Evolutionary conservation across 2,329 filamentous ascomycete genomes (phyloP), one percentile per base, ranked within the genome.

Genomic region (Neophaeococcomyces aloes): DNA sequence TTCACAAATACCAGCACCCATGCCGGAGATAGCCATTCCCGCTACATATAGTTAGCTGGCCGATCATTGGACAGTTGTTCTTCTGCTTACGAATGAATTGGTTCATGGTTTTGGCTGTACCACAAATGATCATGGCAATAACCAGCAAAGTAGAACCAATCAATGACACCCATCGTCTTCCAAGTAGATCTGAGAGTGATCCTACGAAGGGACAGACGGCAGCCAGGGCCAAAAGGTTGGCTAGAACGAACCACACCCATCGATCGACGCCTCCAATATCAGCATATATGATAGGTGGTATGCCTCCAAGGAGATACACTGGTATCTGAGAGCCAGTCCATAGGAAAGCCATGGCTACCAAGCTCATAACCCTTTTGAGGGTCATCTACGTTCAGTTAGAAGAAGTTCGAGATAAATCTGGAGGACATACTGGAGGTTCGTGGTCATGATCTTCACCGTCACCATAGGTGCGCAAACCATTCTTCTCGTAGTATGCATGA

Each of bases 1-100:
- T 58, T 83, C 79, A 52, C 78, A 78, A 48, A 83, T 71, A 7
- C 80, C 80, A 10, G 79, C 78, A 23, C 78, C 80, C 5, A 75
- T 65, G 1, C 80, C 80, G 11, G 78, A 70, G 49, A 83, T 67
- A 1, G 71, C 67, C 66, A 71, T 74, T 23, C 70, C 70, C 40
- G 58, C 71, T 52, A 81, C 79, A 29, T 5, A 25, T n/a, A 11
- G 35, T 38, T 23, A 38, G 35, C 33, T 10, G 5, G 23, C 7
- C 15, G 13, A 19, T 13, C 8, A 13, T 13, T 19, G n/a, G 19
- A 19, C 13, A 11, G 18, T 15, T 4, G 15, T 19, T 27, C 7
- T 19, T 25, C 15, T n/a, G 35, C 35, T 25, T 8, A 52, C 48
- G 45, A 21, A 53, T 53, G 49, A 79, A 79, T 19, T 65, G 61